Evolutionary conservation across 75 land plant species (phyloP), one percentile per base, ranked within the genome.

Genomic region (Cryptomeria japonica): DNA sequence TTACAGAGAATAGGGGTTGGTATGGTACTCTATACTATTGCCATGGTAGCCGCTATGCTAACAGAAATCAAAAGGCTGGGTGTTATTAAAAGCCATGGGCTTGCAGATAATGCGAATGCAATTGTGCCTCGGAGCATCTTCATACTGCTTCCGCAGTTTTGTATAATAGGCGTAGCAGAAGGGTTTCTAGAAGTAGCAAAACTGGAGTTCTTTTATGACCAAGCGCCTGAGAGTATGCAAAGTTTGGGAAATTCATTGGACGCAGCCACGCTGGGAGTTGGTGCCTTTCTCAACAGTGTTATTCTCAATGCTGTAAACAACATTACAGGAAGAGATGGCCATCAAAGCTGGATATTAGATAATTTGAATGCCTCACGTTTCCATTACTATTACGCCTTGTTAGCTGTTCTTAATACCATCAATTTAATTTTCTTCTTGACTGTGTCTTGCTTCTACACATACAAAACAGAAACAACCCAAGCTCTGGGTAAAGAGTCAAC

Each of bases 191-290:
- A 90, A 47, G 93, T 91, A 0, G 95, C 92, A 2, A 92, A 91
- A 87, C 84, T 93, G 56, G 96, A 96, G 89, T 96, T 96, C 86
- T 96, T 96, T 92, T 94, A 96, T 85, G 94, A 93, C 70, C 95
- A 96, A 53, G 92, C 92, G 1, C 96, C 97, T 10, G 93, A 94
- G 78, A 87, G 88, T 49, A 90, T 92, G 91, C 86, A 89, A 46
- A 90, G 91, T 72, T 36, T 92, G 68, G 72, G 72, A 68, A 68
- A 15, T 2, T 51, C 55, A 51, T 13, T 51, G 16, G 13, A 51
- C 14, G 55, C 55, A 51, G 55, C 55, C 1, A 13, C 55, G 16
- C 55, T 51, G 55, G 55, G 55, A 13, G 55, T 51, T 13, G 55
- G 55, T 51, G n/a, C 72, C 25, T 68, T 68, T 68, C 72, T 68